Evolutionary conservation across 2,329 filamentous ascomycete species (phyloP).

Genomic region (Nemania diffusa): DNA sequence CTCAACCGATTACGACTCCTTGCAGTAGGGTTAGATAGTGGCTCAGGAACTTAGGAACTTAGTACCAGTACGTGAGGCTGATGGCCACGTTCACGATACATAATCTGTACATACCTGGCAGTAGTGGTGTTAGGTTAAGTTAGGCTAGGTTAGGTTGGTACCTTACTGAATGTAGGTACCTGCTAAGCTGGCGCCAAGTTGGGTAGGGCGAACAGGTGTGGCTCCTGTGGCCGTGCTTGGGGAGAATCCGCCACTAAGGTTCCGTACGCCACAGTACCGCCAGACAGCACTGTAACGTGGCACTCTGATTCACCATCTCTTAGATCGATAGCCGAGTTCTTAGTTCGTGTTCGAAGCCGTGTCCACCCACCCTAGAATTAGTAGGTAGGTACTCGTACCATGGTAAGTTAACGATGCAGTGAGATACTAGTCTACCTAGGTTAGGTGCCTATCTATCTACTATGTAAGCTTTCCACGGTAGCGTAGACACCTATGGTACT

Average conservation of each 20-base stretch:
- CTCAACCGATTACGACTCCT: conserved; percentile 10
- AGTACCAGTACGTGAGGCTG: conserved; percentile 3
- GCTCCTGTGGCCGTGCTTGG: conserved; percentile 18
- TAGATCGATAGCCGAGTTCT: conserved; percentile 2
- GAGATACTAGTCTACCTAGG: no score
- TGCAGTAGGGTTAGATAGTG: conserved; percentile 1
- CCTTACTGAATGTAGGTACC: background rate
- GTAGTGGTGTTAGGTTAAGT: conserved; percentile 1
- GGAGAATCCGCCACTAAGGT: background rate
- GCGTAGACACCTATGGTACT: background rate
- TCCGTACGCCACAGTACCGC: background rate
- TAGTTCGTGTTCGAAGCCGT: background rate
- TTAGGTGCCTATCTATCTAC: background rate
- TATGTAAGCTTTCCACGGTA: background rate
- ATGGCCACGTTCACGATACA: conserved; percentile 27
- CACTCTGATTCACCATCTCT: conserved; percentile 17
- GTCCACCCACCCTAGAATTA: background rate
- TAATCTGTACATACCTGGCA: conserved; percentile 1
- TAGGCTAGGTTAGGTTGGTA: background rate
- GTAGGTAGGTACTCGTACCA: background rate
- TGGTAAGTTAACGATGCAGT: background rate
- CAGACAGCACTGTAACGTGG: conserved; percentile 4
- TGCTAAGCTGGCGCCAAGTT: conserved; percentile 13
- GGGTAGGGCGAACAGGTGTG: conserved; percentile 21
- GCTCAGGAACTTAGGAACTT: background rate